Conservation (phyloP, 2,329 filamentous ascomycete genomes). For the Ustulina deusta region DNA sequence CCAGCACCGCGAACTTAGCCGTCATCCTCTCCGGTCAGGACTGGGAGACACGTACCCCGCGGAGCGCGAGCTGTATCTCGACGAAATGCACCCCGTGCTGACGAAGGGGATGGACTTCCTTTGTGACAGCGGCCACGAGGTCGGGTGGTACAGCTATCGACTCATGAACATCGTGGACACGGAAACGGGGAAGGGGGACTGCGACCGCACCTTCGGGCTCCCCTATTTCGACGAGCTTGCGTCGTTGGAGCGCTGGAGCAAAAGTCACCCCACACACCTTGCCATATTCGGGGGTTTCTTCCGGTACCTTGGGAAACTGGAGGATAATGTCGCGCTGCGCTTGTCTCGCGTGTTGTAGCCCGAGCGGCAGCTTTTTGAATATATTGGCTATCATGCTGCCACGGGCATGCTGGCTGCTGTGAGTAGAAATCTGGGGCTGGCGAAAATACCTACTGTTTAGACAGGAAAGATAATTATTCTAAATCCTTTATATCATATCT, state of each 20-base stretch:
- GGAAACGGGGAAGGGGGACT: background rate
- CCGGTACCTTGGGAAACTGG: background rate
- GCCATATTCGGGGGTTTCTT: background rate
- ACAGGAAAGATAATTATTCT: no score
- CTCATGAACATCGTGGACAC: background rate
- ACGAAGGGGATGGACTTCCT: background rate
- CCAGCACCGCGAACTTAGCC: background rate
- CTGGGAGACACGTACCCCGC: background rate
- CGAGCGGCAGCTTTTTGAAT: background rate
- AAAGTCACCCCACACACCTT: background rate
- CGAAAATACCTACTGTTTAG: no score
- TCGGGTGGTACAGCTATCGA: background rate
- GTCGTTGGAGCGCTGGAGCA: slow-evolving; percentile 1
- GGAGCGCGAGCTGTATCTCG: background rate
- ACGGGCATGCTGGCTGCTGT: background rate
- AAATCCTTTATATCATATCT: no score
- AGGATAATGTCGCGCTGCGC: background rate
- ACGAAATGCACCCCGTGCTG: background rate
- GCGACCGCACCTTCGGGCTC: slow-evolving; percentile 1
- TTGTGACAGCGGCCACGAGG: background rate
- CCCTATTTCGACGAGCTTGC: background rate
- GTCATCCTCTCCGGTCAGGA: background rate
- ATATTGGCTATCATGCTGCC: background rate
- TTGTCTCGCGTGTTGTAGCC: background rate
- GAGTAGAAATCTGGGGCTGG: background rate